Evolutionary conservation across 192 early-diverging fungal species (phyloP).

Genomic region (Coemansia nantahalensis): DNA sequence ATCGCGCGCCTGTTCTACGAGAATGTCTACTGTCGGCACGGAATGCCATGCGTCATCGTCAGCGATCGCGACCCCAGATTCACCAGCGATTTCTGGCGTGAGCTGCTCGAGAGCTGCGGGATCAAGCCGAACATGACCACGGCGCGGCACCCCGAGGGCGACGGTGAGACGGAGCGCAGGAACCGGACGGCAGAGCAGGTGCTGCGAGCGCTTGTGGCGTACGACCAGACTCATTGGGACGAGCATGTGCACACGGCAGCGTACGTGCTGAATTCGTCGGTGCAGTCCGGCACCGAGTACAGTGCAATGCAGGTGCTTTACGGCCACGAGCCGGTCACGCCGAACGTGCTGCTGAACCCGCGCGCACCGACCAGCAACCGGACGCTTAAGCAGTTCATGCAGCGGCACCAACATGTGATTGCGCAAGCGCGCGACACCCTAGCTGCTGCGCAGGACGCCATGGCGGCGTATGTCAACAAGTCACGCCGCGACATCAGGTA

Average conservation of each 20-base stretch:
- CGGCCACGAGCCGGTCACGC: background rate
- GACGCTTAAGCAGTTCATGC: background rate
- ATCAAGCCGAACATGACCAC: background rate
- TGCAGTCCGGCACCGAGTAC: background rate
- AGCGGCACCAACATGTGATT: background rate
- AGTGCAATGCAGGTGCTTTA: background rate
- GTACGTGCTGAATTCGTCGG: background rate
- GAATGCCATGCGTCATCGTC: background rate
- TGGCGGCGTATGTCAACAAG: background rate
- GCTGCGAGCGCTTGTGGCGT: background rate
- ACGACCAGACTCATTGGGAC: background rate
- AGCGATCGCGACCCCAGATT: conserved; percentile 1
- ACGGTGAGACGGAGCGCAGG: background rate
- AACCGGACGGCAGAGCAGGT: conserved; percentile 3
- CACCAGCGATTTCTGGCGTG: background rate
- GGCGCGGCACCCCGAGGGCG: background rate
- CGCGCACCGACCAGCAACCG: background rate
- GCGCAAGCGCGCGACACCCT: background rate
- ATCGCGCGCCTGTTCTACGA: background rate
- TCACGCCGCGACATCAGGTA: background rate
- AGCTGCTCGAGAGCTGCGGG: background rate
- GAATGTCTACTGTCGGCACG: background rate
- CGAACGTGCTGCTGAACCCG: background rate
- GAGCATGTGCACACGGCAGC: background rate
- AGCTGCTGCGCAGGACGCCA: background rate